These are phyloP conservation scores for Nepenthes mirabilis DNA, from an alignment of 148 eudicot species.

Conservation along the genomic window DNA sequence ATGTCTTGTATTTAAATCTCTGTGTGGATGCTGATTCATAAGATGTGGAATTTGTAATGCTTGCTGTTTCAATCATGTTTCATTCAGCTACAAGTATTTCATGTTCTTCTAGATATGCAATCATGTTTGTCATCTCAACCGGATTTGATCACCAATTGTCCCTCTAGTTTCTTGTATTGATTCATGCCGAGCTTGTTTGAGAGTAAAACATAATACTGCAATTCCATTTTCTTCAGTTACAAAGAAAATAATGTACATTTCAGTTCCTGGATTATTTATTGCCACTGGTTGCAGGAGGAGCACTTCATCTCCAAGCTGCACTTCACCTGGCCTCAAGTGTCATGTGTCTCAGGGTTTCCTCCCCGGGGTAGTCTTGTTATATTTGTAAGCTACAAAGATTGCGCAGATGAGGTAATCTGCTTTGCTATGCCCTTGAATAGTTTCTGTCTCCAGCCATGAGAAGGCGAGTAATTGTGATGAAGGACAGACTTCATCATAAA, in stretches of 20 bases:
- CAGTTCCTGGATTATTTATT: background rate
- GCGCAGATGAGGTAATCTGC: slow-evolving; percentile 27
- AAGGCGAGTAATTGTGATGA: background rate
- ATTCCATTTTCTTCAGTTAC: background rate
- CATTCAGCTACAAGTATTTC: no score
- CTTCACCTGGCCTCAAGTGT: slow-evolving; percentile 87
- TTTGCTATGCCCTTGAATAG: background rate
- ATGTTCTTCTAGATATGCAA: no score
- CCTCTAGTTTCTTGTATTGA: no score
- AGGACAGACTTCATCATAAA: background rate
- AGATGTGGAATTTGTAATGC: no score
- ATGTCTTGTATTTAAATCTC: no score
- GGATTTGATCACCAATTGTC: no score
- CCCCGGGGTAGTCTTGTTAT: slow-evolving; percentile 55
- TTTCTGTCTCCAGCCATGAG: background rate
- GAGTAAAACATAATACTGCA: no score
- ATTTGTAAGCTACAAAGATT: slow-evolving; percentile 50
- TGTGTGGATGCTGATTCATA: no score
- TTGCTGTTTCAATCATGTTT: no score
- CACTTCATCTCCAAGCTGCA: slow-evolving; percentile 60
- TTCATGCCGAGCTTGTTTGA: no score
- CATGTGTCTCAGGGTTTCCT: slow-evolving; percentile 61
- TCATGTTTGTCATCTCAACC: no score
- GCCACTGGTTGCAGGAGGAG: slow-evolving; percentile 52
- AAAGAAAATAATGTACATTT: background rate